These are phyloP conservation scores for Fusarium vanettenii DNA, from an alignment of 2,329 filamentous ascomycete genomes.

Conservation along the genomic window DNA sequence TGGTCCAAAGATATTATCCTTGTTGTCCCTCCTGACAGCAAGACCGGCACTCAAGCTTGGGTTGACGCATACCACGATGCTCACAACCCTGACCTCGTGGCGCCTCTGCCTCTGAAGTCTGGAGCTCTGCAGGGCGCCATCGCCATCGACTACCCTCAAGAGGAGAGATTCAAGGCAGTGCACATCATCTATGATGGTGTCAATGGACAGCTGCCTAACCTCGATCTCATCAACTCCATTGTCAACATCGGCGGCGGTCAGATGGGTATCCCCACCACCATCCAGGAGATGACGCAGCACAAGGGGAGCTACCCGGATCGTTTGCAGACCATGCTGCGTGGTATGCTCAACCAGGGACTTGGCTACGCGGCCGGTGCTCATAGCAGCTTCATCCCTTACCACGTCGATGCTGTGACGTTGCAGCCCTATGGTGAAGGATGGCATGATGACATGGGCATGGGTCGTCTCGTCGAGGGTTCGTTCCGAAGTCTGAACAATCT, in stretches of 20 bases:
- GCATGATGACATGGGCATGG: constrained; percentile 98
- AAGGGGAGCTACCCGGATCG: constrained; percentile 82
- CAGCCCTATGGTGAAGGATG: constrained; percentile 91
- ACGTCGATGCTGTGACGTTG: constrained; percentile 94
- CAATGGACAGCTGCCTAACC: constrained; percentile 94
- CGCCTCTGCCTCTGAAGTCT: constrained; percentile 86
- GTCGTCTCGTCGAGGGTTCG: constrained; percentile 87
- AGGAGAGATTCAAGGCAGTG: constrained; percentile 85
- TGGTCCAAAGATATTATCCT: constrained; percentile 99
- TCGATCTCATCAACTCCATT: constrained; percentile 95
- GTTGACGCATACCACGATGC: constrained; percentile 97
- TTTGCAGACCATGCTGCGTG: constrained; percentile 87
- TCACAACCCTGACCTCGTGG: constrained; percentile 77
- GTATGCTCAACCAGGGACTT: constrained; percentile 91
- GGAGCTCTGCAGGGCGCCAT: constrained; percentile 93
- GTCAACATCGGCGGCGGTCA: constrained; percentile 88
- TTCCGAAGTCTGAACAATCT: constrained; percentile 96
- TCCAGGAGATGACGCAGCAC: constrained; percentile 92
- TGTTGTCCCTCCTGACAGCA: constrained; percentile 88
- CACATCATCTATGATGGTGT: constrained; percentile 95
- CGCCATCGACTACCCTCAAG: constrained; percentile 91
- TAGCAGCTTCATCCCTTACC: constrained; percentile 96
- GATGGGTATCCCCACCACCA: constrained; percentile 85
- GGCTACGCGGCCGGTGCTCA: constrained; percentile 92
- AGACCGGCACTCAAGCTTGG: constrained; percentile 93